These are phyloP conservation scores for Aspergillus clavatus DNA, from an alignment of 2,329 filamentous ascomycete species.

Conservation along the genomic window DNA sequence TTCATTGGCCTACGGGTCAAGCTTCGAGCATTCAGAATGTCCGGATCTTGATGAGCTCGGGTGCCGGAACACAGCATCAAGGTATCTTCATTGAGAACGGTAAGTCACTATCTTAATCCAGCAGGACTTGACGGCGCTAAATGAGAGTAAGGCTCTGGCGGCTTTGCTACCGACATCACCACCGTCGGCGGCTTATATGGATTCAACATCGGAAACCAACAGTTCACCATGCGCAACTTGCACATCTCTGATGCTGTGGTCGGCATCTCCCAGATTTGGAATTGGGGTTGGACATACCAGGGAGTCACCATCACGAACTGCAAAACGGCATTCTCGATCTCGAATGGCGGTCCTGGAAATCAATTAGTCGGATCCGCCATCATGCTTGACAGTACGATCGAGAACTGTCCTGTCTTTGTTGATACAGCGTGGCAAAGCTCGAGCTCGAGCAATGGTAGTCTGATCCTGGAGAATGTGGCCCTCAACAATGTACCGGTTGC, in stretches of 20 bases:
- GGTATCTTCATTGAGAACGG: conserved; percentile 59
- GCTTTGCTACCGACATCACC: conserved; percentile 55
- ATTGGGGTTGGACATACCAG: conserved; percentile 57
- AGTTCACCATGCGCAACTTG: conserved; percentile 57
- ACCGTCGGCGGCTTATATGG: conserved; percentile 60
- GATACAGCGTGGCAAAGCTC: conserved; percentile 42
- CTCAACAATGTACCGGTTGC: conserved; percentile 48
- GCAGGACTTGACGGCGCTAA: background rate
- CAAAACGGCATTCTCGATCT: conserved; percentile 49
- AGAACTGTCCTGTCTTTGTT: conserved; percentile 48
- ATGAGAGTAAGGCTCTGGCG: conserved; percentile 46
- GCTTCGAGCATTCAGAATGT: conserved; percentile 60
- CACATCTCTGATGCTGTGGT: conserved; percentile 49
- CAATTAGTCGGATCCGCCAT: conserved; percentile 53
- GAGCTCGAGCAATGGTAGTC: conserved; percentile 43
- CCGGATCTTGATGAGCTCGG: conserved; percentile 53
- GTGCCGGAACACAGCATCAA: conserved; percentile 46
- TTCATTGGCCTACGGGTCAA: conserved; percentile 53
- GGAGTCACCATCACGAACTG: conserved; percentile 51
- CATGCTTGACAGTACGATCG: conserved; percentile 54
- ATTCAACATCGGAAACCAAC: conserved; percentile 59
- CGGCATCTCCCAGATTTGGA: conserved; percentile 54
- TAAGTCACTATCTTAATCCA: conserved; percentile 10
- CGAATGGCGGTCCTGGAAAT: conserved; percentile 35
- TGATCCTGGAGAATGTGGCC: conserved; percentile 54